Evolutionary conservation across 768 basidiomycete species (phyloP).

Genomic region (Termitomyces sp.): DNA sequence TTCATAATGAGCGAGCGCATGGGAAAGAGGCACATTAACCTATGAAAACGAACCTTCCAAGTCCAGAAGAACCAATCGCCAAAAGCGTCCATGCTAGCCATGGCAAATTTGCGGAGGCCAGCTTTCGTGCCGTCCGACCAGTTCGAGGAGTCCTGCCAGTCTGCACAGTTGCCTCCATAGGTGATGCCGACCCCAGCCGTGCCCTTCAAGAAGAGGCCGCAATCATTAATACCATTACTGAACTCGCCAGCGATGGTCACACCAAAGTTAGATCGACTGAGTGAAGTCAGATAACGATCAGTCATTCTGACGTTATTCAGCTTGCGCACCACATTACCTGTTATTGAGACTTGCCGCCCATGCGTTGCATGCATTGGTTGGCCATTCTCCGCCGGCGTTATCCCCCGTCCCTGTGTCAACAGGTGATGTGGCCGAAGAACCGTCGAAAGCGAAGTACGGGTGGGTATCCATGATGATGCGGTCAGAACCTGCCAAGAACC

Average conservation of each 20-base stretch:
- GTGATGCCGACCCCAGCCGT: slow-evolving; percentile 8
- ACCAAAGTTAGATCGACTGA: slow-evolving; percentile 41
- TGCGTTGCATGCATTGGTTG: slow-evolving; percentile 36
- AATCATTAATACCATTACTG: slow-evolving; percentile 57
- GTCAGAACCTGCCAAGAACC: slow-evolving; percentile 32
- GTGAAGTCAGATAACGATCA: slow-evolving; percentile 2
- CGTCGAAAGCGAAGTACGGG: slow-evolving; percentile 44
- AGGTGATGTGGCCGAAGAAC: slow-evolving; percentile 23
- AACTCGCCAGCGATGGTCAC: slow-evolving; percentile 71
- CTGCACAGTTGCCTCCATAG: slow-evolving; percentile 26
- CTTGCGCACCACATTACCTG: slow-evolving; percentile 14
- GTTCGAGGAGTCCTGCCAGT: slow-evolving; percentile 43
- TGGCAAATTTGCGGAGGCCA: slow-evolving; percentile 42
- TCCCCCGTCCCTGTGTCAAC: slow-evolving; percentile 24
- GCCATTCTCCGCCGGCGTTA: slow-evolving; percentile 35
- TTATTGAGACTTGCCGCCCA: slow-evolving; percentile 37
- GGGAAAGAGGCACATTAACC: neutral
- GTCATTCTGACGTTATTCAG: slow-evolving; percentile 1
- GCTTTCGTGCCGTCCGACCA: slow-evolving; percentile 36
- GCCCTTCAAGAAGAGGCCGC: slow-evolving; percentile 28
- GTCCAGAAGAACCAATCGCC: slow-evolving; percentile 42
- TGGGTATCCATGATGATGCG: slow-evolving; percentile 35
- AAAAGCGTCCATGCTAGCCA: slow-evolving; percentile 36
- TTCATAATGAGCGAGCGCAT: slow-evolving; percentile 1
- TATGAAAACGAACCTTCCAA: slow-evolving; percentile 34